Evolutionary conservation across 2,329 filamentous ascomycete genomes (phyloP).

Genomic region (Arthrobotrys iridis): DNA sequence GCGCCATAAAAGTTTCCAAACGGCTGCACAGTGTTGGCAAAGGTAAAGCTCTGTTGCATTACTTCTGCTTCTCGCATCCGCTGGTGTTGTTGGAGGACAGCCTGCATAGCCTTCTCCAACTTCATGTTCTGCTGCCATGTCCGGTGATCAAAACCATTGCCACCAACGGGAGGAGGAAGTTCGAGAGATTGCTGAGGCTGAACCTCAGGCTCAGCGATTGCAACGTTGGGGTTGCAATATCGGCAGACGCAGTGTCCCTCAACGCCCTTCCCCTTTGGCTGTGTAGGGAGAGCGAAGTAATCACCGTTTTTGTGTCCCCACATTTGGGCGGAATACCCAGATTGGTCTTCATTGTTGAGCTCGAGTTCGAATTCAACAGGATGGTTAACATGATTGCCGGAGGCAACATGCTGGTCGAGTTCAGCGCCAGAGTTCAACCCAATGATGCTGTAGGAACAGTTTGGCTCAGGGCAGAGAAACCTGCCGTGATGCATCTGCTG

Average conservation of each 20-base stretch:
- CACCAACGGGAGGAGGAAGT: constrained; percentile 46
- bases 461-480: constrained; percentile 48
- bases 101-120: constrained; percentile 47
- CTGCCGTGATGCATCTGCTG: constrained; percentile 46
- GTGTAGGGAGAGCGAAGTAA: constrained; percentile 46
- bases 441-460: constrained; percentile 48
- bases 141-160: constrained; percentile 46
- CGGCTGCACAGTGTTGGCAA: constrained; percentile 49
- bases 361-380: constrained; percentile 51
- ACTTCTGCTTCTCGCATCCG: constrained; percentile 45
- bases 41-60: constrained; percentile 45
- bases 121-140: constrained; percentile 54
- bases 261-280: constrained; percentile 41
- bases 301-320: constrained; percentile 44
- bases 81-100: constrained; percentile 47
- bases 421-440: constrained; percentile 41
- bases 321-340: constrained; percentile 36
- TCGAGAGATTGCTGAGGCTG: constrained; percentile 44
- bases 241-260: constrained; percentile 42
- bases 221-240: constrained; percentile 46
- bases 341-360: constrained; percentile 43
- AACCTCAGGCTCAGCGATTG: constrained; percentile 10
- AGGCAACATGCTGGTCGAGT: constrained; percentile 47
- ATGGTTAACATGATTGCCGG: constrained; percentile 39
- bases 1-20: constrained; percentile 48